These are phyloP conservation scores for Aspergillus tubingensis DNA, from an alignment of 2,329 filamentous ascomycete species.

Conservation along the genomic window DNA sequence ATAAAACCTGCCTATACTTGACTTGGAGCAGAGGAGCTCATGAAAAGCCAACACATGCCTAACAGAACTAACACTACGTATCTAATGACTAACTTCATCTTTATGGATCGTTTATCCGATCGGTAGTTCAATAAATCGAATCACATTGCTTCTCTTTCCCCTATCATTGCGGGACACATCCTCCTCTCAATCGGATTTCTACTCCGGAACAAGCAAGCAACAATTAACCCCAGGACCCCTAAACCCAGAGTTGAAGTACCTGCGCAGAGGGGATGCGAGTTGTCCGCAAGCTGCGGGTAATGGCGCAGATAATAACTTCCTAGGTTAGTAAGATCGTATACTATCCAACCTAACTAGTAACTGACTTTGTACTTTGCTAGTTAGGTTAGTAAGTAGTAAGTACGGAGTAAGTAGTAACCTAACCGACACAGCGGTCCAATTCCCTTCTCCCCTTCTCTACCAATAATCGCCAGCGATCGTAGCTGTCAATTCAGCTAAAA, in stretches of 20 bases:
- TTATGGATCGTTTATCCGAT: constrained; percentile 5
- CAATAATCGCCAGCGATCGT: constrained; percentile 1
- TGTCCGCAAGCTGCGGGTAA: too few relatives aligned
- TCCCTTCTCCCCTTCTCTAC: constrained; percentile 1
- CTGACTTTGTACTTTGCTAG: too few relatives aligned
- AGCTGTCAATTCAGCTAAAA: constrained; percentile 1
- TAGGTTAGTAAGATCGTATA: too few relatives aligned
- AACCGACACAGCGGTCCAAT: background rate
- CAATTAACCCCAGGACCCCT: too few relatives aligned
- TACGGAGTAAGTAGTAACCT: too few relatives aligned
- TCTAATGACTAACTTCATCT: background rate
- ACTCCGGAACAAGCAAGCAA: background rate
- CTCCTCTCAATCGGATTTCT: background rate
- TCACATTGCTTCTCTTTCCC: background rate
- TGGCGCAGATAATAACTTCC: too few relatives aligned
- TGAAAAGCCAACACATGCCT: background rate
- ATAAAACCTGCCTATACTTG: background rate
- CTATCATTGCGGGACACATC: background rate
- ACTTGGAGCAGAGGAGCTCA: background rate
- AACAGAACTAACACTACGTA: background rate
- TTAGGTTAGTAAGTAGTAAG: too few relatives aligned
- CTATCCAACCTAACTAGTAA: too few relatives aligned
- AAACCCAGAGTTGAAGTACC: too few relatives aligned
- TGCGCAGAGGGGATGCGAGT: too few relatives aligned
- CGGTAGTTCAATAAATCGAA: background rate